These are phyloP conservation scores for Galerina sulciceps DNA, from an alignment of 768 basidiomycete species.

Conservation along the genomic window DNA sequence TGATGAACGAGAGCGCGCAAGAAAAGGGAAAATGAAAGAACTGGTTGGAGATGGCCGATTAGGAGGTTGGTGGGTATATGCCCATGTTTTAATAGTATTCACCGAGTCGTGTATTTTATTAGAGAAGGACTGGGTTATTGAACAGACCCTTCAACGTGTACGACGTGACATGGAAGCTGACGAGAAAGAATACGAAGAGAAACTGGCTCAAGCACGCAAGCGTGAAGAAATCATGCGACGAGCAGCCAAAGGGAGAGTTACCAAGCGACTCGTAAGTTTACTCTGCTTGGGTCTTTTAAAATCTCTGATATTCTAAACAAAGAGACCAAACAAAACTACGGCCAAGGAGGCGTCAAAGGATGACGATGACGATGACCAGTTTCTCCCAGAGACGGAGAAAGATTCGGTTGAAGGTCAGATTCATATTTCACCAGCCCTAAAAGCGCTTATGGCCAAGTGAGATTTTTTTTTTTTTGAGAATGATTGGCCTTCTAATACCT, in stretches of 20 bases:
- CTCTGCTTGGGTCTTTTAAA: not conserved
- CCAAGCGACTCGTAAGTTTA: constrained; percentile 58
- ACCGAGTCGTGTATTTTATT: not conserved
- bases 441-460: constrained; percentile 83
- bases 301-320: not conserved
- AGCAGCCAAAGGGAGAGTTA: constrained; percentile 57
- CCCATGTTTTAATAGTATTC: not conserved
- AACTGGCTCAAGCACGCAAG: constrained; percentile 62
- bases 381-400: constrained; percentile 67
- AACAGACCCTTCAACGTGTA: constrained; percentile 70
- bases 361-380: constrained; percentile 64
- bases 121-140: constrained; percentile 79
- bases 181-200: constrained; percentile 66
- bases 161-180: constrained; percentile 69
- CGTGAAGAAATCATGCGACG: constrained; percentile 61
- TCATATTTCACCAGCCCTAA: constrained; percentile 78
- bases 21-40: constrained; percentile 62
- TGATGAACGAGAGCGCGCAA: constrained; percentile 71
- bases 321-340: not conserved
- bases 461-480: not conserved
- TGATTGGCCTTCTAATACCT: not conserved
- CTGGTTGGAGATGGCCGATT: constrained; percentile 32
- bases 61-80: constrained; percentile 27
- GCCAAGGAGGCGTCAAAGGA: constrained; percentile 12
- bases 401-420: constrained; percentile 40